Evolutionary conservation across 352 stramenopile species (phyloP).

Genomic region (Globisporangium nunn): DNA sequence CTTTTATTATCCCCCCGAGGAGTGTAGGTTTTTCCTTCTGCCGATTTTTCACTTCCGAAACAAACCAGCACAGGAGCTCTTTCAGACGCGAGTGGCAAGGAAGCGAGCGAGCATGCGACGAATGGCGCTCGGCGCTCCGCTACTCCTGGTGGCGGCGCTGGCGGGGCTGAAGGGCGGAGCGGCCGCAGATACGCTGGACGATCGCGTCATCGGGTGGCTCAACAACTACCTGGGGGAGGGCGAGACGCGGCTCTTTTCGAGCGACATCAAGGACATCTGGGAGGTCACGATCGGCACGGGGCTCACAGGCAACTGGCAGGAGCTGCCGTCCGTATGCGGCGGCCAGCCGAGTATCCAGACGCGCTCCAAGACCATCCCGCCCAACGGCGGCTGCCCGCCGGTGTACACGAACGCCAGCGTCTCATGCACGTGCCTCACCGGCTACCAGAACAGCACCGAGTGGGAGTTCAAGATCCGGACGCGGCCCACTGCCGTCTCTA

Average conservation of each 20-base stretch:
- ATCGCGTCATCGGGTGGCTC: constrained; percentile 37
- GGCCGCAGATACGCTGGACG: constrained; percentile 23
- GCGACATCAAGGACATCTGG: constrained; percentile 53
- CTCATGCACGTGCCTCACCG: constrained; percentile 49
- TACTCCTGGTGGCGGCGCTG: background rate
- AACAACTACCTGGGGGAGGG: constrained; percentile 46
- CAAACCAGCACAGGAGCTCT: too few species aligned
- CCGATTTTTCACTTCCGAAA: too few species aligned
- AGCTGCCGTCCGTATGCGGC: constrained; percentile 38
- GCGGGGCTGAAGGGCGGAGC: background rate
- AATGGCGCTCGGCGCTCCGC: too few species aligned
- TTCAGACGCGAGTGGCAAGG: too few species aligned
- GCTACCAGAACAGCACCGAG: constrained; percentile 27
- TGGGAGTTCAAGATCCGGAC: constrained; percentile 37
- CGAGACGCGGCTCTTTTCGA: constrained; percentile 46
- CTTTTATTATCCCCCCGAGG: background rate
- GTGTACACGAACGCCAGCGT: constrained; percentile 37
- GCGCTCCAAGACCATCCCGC: constrained; percentile 24
- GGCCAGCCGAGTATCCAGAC: constrained; percentile 42
- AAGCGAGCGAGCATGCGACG: too few species aligned
- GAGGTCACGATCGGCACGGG: constrained; percentile 35
- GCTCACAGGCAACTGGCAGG: constrained; percentile 47
- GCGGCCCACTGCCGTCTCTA: constrained; percentile 14
- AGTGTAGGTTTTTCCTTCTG: too few species aligned
- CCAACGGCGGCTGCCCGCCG: constrained; percentile 39